Conservation (phyloP, 495 filamentous ascomycete genomes). For the Peziza echinospora region DNA sequence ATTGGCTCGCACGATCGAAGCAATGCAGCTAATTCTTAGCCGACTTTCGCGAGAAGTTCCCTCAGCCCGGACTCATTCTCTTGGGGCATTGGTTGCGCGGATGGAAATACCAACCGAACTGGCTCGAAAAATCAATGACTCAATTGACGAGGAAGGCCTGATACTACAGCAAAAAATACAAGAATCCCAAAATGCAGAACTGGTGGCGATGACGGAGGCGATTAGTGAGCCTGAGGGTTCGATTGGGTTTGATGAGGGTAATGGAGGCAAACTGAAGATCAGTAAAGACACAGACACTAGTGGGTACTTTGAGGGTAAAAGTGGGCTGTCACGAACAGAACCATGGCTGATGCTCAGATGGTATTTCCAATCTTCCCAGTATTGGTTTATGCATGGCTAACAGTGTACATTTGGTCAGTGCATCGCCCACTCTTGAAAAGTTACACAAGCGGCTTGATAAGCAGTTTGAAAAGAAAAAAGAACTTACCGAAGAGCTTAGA, state of each 20-base stretch:
- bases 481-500: slow-evolving; percentile 39
- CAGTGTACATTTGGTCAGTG: too few species aligned
- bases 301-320: slow-evolving; percentile 28
- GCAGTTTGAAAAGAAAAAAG: slow-evolving; percentile 34
- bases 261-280: slow-evolving; percentile 24
- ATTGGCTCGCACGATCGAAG: slow-evolving; percentile 58
- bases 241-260: slow-evolving; percentile 31
- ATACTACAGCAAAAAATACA: slow-evolving; percentile 54
- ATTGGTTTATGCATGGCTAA: too few species aligned
- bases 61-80: slow-evolving; percentile 5
- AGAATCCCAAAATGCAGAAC: slow-evolving; percentile 44
- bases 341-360: slow-evolving; percentile 67
- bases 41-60: slow-evolving; percentile 20
- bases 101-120: slow-evolving; percentile 47
- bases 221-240: too few species aligned
- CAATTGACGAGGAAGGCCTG: slow-evolving; percentile 88
- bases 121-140: slow-evolving; percentile 43
- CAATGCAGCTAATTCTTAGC: slow-evolving; percentile 45
- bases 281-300: slow-evolving; percentile 13
- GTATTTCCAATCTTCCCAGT: too few species aligned
- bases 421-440: slow-evolving; percentile 38
- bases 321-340: slow-evolving; percentile 29
- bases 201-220: slow-evolving; percentile 40
- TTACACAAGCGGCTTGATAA: slow-evolving; percentile 44
- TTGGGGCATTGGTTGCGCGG: neutral